phyloP scores from a whole-genome alignment of 2,329 filamentous ascomycete genomes.

The Arthrinium phaeospermum region DNA sequence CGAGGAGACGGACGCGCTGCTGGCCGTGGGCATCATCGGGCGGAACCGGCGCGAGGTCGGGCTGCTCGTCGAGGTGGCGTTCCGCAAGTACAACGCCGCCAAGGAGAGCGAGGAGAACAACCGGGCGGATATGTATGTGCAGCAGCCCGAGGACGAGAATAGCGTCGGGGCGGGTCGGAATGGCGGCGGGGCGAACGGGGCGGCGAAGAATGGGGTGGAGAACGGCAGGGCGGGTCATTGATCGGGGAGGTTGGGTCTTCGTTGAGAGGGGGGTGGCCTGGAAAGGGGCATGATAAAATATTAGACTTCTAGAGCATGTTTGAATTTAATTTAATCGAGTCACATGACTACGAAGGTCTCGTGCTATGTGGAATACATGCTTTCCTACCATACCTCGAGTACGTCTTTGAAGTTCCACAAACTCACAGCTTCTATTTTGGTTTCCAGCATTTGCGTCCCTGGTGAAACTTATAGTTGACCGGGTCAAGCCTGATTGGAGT shows the following conservation, averaged over 20 bases:
- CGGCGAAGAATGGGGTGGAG: background rate
- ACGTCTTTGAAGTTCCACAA: too few species aligned
- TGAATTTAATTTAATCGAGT: too few species aligned
- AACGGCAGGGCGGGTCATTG: background rate
- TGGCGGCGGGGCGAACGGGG: background rate
- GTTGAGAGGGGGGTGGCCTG: too few species aligned
- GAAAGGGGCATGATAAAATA: too few species aligned
- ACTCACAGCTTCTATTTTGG: too few species aligned
- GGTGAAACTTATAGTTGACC: too few species aligned
- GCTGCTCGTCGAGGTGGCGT: conserved; percentile 47
- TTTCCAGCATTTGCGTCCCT: too few species aligned
- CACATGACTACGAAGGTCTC: too few species aligned
- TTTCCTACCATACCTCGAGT: too few species aligned
- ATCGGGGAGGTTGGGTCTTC: background rate
- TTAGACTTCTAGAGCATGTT: too few species aligned
- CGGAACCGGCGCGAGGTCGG: conserved; percentile 49
- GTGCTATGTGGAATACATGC: too few species aligned
- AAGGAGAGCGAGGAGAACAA: conserved; percentile 49
- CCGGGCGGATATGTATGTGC: conserved; percentile 44
- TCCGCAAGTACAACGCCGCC: conserved; percentile 50
- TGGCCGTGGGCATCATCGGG: conserved; percentile 49
- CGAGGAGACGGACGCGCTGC: conserved; percentile 56
- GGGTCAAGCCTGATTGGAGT: too few species aligned
- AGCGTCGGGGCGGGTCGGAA: background rate
- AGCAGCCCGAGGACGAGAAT: conserved; percentile 26